Evolutionary conservation across 2,329 filamentous ascomycete species (phyloP), one percentile per base, ranked within the genome.

Genomic region (Fusarium denticulatum): DNA sequence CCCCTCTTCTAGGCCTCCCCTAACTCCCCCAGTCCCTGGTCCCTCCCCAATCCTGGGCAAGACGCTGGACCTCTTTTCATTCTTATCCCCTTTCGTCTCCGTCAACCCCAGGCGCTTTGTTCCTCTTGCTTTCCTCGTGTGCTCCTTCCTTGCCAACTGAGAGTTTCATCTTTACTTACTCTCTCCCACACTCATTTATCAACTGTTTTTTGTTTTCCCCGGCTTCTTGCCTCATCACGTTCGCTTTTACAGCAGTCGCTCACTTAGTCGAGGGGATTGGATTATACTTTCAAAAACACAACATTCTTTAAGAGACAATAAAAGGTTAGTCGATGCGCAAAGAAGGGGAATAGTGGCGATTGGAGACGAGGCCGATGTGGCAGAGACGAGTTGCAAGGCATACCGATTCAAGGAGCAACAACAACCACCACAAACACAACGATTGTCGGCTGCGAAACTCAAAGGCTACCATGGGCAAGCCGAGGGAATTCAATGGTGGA

Each of bases 111-210:
- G 71, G 69, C 72, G 72, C 70, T 74, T 76, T 74, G 63, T 75
- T 77, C 69, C 57, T 76, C 61, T 73, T 72, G 68, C 68, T 75
- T 72, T 74, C 57, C 68, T 80, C 75, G 68, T 79, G 71, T 77
- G 79, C 79, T 80, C 76, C 76, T 78, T 81, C 78, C 79, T 83
- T 82, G 83, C 85, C 86, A 88, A 88, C 85, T 84, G 86, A 87
- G 86, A 85, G 85, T 82, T 75, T 76, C 72, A 75, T 67, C 72
- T 72, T 78, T 84, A 83, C 72, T 60, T 73, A 74, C 86, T 88
- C 86, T 88, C 87, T 85, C 85, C 78, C 84, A 89, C 87, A 82
- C 86, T 89, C 87, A 76, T 89, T 88, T 86, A 69, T 57, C 73
- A 72, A 60, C 62, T 72, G 72, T 55, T 69, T 71, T 63, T 74